phyloP scores from a whole-genome alignment of 495 filamentous ascomycete species.

The Entonaema liquescens region DNA sequence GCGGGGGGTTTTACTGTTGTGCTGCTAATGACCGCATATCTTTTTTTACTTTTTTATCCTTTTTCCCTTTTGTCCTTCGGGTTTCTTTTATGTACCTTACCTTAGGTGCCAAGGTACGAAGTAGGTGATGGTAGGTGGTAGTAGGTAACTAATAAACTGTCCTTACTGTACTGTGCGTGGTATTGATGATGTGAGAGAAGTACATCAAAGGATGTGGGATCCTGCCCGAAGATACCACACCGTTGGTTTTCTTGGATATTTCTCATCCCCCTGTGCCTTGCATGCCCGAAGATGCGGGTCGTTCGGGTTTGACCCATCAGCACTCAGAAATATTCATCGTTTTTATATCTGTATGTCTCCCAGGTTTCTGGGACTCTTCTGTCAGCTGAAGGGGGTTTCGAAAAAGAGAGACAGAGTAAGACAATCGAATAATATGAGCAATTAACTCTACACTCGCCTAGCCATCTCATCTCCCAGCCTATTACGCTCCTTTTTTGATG shows the following conservation, averaged over 20 bases:
- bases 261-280: conserved; percentile 38
- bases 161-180: conserved; percentile 38
- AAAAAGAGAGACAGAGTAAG: conserved; percentile 13
- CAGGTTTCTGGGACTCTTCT: conserved; percentile 15
- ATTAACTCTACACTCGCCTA: conserved; percentile 13
- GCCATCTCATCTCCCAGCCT: conserved; percentile 11
- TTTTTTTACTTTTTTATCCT: conserved; percentile 1
- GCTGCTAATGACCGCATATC: conserved; percentile 17
- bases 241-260: conserved; percentile 18
- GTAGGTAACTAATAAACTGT: no score
- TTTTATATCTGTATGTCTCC: conserved; percentile 37
- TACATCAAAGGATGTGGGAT: conserved; percentile 28
- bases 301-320: conserved; percentile 27
- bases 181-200: conserved; percentile 40
- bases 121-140: no score
- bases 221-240: conserved; percentile 23
- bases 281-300: conserved; percentile 31
- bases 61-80: not conserved
- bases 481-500: conserved; percentile 26
- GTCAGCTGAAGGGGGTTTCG: conserved; percentile 27
- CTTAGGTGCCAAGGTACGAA: no score
- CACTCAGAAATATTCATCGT: conserved; percentile 14
- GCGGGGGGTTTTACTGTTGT: conserved; percentile 12
- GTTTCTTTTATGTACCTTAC: not conserved
- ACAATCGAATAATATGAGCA: conserved; percentile 16